Evolutionary conservation across 305 asterid genomes (phyloP), one percentile per base, ranked within the genome.

Genomic region (Euphrasia arctica): DNA sequence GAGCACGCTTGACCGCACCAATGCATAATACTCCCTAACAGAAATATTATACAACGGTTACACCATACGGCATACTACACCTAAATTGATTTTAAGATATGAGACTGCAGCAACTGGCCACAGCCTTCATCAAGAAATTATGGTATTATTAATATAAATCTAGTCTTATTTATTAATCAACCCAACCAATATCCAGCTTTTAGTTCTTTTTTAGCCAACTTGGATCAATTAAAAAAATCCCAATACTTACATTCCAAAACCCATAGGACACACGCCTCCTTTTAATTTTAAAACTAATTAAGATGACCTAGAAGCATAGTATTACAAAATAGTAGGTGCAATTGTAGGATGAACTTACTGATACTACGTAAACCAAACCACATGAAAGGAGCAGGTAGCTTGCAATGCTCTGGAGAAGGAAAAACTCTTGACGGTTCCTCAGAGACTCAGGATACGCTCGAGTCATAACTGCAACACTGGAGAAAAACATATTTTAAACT

Each of bases 391-490:
- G 95, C 29, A 83, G 64, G 85, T 93, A 93, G 80, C 97, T 75
- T 36, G 97, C 75, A 47, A 90, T 79, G 76, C 95, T 82, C 80
- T 85, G 98, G 57, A 93, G 82, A 64, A 90, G 94, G 74, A 85
- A 80, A 62, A 90, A 82, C 68, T 78, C 91, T 60, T 75, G 73
- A 50, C 64, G 82, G 70, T 82, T 50, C 74, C 74, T 82, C 70
- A 76, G 57, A 68, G 78, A 77, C 78, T 82, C 92, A n/a, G 97
- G 94, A 67, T 84, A 93, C 64, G 98, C 98, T 82, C 96, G 85
- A 62, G 98, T 93, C 98, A 93, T 90, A 60, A 93, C 96, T 45
- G 97, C 98, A 75, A 93, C 98, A 70, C 98, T 93, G 77, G 65
- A 71, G 74, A 68, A 72, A 70, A 54, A 52, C 57, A 65, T 9